Conservation (phyloP, 225 moss, liverwort and hornwort genomes). For the Physcomitrium patens region DNA sequence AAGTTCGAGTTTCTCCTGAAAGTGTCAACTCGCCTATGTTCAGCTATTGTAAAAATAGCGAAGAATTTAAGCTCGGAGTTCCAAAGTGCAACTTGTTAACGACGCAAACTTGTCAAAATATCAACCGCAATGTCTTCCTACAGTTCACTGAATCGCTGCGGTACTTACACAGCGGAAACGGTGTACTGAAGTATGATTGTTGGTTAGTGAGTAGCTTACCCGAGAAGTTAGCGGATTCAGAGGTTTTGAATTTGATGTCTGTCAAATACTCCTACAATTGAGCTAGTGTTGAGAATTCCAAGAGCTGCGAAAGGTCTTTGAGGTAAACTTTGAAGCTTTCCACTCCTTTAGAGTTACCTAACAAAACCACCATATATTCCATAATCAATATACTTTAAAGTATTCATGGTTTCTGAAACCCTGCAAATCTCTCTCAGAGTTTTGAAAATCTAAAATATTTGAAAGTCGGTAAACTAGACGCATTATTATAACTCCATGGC, state of each 20-base stretch:
- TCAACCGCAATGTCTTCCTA: neutral
- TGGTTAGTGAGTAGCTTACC: constrained; percentile 19
- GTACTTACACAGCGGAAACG: too few relatives aligned
- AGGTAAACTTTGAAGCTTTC: neutral
- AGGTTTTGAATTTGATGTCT: neutral
- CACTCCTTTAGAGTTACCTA: too few relatives aligned
- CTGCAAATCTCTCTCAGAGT: too few relatives aligned
- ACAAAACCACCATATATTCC: too few relatives aligned
- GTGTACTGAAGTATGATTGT: neutral
- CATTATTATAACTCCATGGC: too few relatives aligned
- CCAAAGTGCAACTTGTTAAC: neutral
- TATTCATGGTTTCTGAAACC: too few relatives aligned
- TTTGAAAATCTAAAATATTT: too few relatives aligned
- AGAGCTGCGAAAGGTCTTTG: neutral
- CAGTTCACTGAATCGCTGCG: neutral
- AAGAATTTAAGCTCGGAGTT: constrained; percentile 18
- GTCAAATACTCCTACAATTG: neutral
- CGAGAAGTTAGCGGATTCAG: neutral
- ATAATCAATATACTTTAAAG: too few relatives aligned
- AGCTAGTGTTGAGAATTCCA: neutral
- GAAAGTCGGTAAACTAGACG: too few relatives aligned
- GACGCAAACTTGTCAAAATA: too few relatives aligned
- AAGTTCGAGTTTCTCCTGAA: neutral
- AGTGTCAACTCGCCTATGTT: neutral
- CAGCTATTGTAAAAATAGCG: constrained; percentile 1